Conservation (phyloP, 2,329 filamentous ascomycete genomes). For the Microcera coccophila region DNA sequence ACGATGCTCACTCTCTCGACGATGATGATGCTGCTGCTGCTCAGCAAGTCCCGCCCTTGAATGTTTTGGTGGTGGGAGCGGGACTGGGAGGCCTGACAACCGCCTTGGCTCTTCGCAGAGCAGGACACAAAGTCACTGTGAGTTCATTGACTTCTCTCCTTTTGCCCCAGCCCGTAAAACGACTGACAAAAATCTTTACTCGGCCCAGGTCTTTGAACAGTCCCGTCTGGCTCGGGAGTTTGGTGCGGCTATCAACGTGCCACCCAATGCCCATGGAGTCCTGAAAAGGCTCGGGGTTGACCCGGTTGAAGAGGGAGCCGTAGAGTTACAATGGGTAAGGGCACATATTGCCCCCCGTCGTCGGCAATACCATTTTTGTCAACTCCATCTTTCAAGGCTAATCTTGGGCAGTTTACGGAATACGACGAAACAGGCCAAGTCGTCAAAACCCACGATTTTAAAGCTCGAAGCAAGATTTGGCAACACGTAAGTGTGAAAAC, state of each 20-base stretch:
- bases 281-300: conserved; percentile 41
- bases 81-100: background rate
- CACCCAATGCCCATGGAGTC: conserved; percentile 58
- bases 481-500: conserved; percentile 37
- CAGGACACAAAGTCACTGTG: background rate
- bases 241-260: conserved; percentile 60
- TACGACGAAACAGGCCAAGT: conserved; percentile 36
- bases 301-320: conserved; percentile 34
- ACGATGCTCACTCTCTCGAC: no score
- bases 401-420: conserved; percentile 26
- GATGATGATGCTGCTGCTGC: no score
- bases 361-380: background rate
- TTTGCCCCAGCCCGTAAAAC: background rate
- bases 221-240: conserved; percentile 53
- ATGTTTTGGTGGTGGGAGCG: background rate
- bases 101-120: background rate
- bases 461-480: conserved; percentile 38
- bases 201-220: no score
- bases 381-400: no score
- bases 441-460: conserved; percentile 34
- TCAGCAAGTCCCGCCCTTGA: no score
- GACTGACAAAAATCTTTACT: conserved; percentile 42
- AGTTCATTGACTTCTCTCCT: no score
- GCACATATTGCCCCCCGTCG: background rate
- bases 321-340: conserved; percentile 24